Evolutionary conservation across 179 eudicot genomes (phyloP), one percentile per base, ranked within the genome.

Genomic region (Patellifolia procumbens): DNA sequence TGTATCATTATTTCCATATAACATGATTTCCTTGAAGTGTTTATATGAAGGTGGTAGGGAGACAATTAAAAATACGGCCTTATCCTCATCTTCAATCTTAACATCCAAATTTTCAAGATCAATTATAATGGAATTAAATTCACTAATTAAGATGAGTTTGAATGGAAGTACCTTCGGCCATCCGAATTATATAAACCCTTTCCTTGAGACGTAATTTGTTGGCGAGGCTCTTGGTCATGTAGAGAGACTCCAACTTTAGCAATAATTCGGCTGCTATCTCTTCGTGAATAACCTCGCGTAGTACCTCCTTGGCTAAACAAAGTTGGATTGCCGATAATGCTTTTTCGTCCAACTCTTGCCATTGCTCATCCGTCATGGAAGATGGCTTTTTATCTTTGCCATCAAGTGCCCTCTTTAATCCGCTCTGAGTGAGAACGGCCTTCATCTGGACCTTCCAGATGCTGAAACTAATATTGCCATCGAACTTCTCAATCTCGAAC

Each of bases 21-120:
- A 29, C 56, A 73, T 73, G 24, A 59, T 73, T 59, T 43, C 49
- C 32, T 73, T 37, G 43, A 34, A 73, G 76, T 73, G 65, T 22
- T 26, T 43, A 37, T 73, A 73, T 2, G 26, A 73, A 62, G 68
- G 53, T 12, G 76, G 55, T 43, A 43, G 42, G 5, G 55, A 73
- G 63, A 58, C 31, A 60, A 43, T 42, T 53, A 53, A 5, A 6
- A 53, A 16, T 15, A 1, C 53, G 19, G 11, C 53, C 11, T 48
- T 48, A 48, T 48, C 11, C 53, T 48, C 53, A 48, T 48, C 53
- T 48, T 48, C 53, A 48, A 48, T 48, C 53, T 48, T 48, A 15
- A 48, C 53, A 48, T 48, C 53, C 19, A 48, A 48, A 48, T 48
- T 37, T 37, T 37, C 42, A 37, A 37, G 62, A 63, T 63, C 68